Base-by-base conservation (phyloP, 2,329 filamentous ascomycete genomes). In the Fusarium hostae region DNA sequence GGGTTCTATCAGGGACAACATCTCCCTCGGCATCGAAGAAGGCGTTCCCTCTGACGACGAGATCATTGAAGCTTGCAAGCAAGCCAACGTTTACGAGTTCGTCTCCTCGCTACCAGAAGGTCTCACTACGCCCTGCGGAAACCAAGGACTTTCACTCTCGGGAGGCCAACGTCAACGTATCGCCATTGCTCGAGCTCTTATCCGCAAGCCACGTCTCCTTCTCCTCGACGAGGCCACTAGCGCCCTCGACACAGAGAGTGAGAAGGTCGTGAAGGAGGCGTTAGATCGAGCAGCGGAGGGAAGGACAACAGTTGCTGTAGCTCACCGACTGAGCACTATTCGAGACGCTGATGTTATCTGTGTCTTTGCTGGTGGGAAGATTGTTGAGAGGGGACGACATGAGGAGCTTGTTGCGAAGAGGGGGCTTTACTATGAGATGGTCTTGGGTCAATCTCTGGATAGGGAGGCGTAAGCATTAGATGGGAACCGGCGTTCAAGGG, bases 151-250 rank as follows among this genome's bases (percentile, higher is more conserved):
- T 22, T 90, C 91, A 64, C 82, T 94, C 3, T 93, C 90, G 2
- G 92, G 92, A 28, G 92, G 92, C 2, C 91, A 94, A 78, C 84
- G 91, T 11, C 92, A 94, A 78, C 88, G 91, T 26, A 87, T 93
- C 37, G 91, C 91, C 12, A 94, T 94, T 68, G 92, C 92, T 0
- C 85, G 92, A 11, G 90, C 90, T 15, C 89, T 94, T 32, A 85
- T 94, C 58, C 88, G 90, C 48, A 83, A 89, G 55, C 92, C 92
- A 0, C 82, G 84, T 1, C 88, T 94, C 4, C 81, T 94, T 6
- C 86, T 94, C 9, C 83, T 94, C 1, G 92, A 94, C 74, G 92
- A 94, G 80, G 92, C 92, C 2, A 94, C 92, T 0, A 83, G 81
- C 24, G 83, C 84, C 0, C 83, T 94, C 0, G 91, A 93, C 70